Evolutionary conservation across 2,329 filamentous ascomycete species (phyloP).

Genomic region (Fusarium nodosum): DNA sequence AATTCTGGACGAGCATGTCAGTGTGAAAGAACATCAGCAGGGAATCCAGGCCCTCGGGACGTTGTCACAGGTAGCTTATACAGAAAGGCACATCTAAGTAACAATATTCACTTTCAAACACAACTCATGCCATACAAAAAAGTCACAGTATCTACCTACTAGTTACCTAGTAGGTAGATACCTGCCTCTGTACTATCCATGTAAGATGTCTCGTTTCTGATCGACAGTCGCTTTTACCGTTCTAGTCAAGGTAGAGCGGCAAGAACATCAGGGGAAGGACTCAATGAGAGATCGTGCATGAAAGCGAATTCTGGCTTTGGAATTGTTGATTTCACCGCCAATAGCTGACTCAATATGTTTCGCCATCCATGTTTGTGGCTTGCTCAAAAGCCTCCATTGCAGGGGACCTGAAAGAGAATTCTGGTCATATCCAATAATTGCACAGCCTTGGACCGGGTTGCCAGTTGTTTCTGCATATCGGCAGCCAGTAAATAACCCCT

Average conservation of each 20-base stretch:
- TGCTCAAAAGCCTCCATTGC: background rate
- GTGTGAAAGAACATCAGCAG: no score
- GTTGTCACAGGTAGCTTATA: background rate
- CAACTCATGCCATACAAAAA: background rate
- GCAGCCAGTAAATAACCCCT: background rate
- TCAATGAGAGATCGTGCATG: background rate
- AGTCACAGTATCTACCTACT: no score
- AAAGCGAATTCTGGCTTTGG: background rate
- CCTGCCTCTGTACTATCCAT: background rate
- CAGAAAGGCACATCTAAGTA: background rate
- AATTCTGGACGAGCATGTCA: background rate
- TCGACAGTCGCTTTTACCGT: background rate
- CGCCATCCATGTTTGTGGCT: background rate
- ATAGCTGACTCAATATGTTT: background rate
- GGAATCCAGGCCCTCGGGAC: no score
- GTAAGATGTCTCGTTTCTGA: background rate
- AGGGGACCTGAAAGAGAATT: background rate
- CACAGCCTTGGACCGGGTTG: background rate
- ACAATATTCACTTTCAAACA: background rate
- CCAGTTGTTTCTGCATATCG: background rate
- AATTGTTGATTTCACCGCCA: background rate
- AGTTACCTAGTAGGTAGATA: no score
- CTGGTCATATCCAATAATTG: background rate
- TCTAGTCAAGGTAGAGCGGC: background rate
- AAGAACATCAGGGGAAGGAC: background rate